Conservation (phyloP, 2,329 filamentous ascomycete genomes). For the Akanthomyces dipterigenus region DNA sequence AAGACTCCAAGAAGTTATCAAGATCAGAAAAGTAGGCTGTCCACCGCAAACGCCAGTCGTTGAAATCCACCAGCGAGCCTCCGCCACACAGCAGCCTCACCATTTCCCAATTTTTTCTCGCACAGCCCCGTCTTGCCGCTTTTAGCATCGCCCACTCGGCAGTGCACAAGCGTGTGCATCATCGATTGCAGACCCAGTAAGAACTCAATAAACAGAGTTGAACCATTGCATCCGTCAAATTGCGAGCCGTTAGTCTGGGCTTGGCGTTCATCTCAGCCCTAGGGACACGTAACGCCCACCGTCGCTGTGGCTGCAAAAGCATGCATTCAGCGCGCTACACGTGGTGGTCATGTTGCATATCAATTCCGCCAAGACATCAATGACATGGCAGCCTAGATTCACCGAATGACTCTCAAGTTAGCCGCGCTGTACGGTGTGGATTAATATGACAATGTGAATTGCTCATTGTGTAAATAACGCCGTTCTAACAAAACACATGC, state of each 20-base stretch:
- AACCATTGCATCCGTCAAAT: background rate
- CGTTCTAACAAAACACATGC: background rate
- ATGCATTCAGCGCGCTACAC: background rate
- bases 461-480: background rate
- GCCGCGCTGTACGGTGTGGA: background rate
- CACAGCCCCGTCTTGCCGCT: slow-evolving; percentile 7
- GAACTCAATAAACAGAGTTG: background rate
- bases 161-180: background rate
- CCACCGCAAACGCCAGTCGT: background rate
- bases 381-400: background rate
- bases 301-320: background rate
- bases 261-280: background rate
- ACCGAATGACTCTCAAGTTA: background rate
- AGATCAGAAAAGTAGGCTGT: background rate
- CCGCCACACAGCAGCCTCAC: background rate
- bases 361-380: background rate
- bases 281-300: background rate
- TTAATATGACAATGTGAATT: background rate
- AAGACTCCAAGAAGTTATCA: background rate
- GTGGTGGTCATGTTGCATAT: background rate
- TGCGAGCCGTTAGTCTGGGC: background rate
- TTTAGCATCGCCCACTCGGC: slow-evolving; percentile 3
- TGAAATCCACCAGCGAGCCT: background rate
- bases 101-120: background rate
- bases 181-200: background rate